phyloP scores from a whole-genome alignment of 2,329 filamentous ascomycete genomes.

The Talaromyces sp. region DNA sequence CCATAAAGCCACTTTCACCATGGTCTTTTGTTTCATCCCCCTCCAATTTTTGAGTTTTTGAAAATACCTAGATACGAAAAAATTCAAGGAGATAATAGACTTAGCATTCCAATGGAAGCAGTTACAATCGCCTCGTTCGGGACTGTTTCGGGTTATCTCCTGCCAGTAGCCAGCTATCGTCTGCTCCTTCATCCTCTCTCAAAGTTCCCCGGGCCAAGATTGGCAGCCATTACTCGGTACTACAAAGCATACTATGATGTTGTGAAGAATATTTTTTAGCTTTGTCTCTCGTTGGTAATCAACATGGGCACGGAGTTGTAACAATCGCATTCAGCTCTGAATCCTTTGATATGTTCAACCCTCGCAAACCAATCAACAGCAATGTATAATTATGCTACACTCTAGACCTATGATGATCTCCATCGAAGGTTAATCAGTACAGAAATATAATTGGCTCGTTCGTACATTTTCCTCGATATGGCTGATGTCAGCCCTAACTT shows the following conservation, averaged over 20 bases:
- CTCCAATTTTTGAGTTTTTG: too few relatives aligned
- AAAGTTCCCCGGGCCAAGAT: not conserved
- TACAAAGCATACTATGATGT: not conserved
- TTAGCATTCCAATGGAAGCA: not conserved
- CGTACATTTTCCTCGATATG: not conserved
- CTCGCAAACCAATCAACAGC: not conserved
- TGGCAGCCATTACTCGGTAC: not conserved
- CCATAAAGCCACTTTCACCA: too few relatives aligned
- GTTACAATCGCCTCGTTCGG: not conserved
- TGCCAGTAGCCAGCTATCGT: not conserved
- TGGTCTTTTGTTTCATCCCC: too few relatives aligned
- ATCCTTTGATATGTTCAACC: not conserved
- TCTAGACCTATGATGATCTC: not conserved
- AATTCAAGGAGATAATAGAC: too few relatives aligned
- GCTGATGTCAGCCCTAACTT: not conserved
- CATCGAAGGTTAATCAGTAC: not conserved
- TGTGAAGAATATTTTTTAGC: not conserved
- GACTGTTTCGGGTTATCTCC: not conserved
- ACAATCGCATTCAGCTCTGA: not conserved
- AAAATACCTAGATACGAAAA: too few relatives aligned
- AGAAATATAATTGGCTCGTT: constrained; percentile 6
- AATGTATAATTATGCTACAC: not conserved
- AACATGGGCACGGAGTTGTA: not conserved
- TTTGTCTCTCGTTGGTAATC: not conserved
- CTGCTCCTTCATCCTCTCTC: not conserved